Conservation (phyloP, 441 rosid genomes). For the Dalechampia spathulata region DNA sequence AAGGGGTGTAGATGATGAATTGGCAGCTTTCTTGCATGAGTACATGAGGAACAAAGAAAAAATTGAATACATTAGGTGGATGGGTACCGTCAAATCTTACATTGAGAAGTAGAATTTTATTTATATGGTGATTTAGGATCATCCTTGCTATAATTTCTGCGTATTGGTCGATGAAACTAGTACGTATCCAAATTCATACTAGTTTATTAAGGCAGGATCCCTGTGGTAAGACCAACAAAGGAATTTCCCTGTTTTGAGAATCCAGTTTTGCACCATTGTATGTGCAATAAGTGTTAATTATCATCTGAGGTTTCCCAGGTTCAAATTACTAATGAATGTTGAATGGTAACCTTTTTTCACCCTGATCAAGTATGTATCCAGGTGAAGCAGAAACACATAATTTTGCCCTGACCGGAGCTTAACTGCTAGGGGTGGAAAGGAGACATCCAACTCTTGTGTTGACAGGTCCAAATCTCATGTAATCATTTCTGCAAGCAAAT, state of each 20-base stretch:
- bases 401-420: neutral
- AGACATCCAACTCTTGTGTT: constrained; percentile 7
- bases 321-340: neutral
- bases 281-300: neutral
- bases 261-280: constrained; percentile 1
- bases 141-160: neutral
- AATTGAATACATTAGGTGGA: constrained; percentile 59
- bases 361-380: neutral
- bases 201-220: neutral
- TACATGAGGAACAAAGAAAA: constrained; percentile 62
- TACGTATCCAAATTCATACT: neutral
- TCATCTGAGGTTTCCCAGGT: neutral
- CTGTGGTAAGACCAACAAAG: neutral
- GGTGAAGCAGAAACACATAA: neutral
- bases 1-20: constrained; percentile 52
- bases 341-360: neutral
- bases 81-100: constrained; percentile 54
- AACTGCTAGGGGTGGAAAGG: neutral
- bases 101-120: constrained; percentile 40
- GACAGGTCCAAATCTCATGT: constrained; percentile 10
- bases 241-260: neutral
- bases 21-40: constrained; percentile 68
- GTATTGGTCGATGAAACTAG: constrained; percentile 4
- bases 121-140: neutral
- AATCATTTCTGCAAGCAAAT: constrained; percentile 8